Percentiles rank a stretch among this genome's conserved stretches.
phyloP scores from a whole-genome alignment of 345 rosid species.

The Ceriops zippeliana region DNA sequence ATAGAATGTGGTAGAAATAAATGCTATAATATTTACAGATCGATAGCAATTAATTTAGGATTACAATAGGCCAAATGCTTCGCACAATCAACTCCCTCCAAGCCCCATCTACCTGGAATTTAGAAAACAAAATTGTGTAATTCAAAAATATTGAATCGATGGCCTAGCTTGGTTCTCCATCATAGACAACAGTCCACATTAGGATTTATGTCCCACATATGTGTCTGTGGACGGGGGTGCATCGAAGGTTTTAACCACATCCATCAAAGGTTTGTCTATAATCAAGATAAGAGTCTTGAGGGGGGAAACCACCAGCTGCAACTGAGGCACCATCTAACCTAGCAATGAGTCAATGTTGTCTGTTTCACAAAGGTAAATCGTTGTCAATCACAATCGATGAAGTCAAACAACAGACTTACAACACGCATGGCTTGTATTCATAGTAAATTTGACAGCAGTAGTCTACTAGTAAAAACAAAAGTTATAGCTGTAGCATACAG shows the following conservation, averaged over 20 bases:
- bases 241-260: slow-evolving; percentile 70
- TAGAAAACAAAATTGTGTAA: slow-evolving; percentile 4
- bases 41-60: slow-evolving; percentile 5
- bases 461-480: too few relatives aligned
- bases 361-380: slow-evolving; percentile 26
- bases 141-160: slow-evolving; percentile 11
- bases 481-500: too few relatives aligned
- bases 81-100: background rate
- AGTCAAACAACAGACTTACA: too few relatives aligned
- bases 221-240: slow-evolving; percentile 87
- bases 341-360: slow-evolving; percentile 95
- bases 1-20: background rate
- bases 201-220: slow-evolving; percentile 58
- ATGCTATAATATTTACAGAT: slow-evolving; percentile 6
- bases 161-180: slow-evolving; percentile 12
- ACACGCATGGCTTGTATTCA: too few relatives aligned
- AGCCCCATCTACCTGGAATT: background rate
- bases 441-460: too few relatives aligned
- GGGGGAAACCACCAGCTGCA: slow-evolving; percentile 86
- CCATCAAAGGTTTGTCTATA: slow-evolving; percentile 85
- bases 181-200: background rate
- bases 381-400: background rate
- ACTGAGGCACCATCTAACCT: slow-evolving; percentile 90
- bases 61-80: slow-evolving; percentile 8
- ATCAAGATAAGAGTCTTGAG: slow-evolving; percentile 58